Percentiles rank a stretch among this genome's conserved stretches.
These are phyloP conservation scores for Oldenlandia corymbosa DNA, from an alignment of 257 asterid species.

Conservation along the genomic window DNA sequence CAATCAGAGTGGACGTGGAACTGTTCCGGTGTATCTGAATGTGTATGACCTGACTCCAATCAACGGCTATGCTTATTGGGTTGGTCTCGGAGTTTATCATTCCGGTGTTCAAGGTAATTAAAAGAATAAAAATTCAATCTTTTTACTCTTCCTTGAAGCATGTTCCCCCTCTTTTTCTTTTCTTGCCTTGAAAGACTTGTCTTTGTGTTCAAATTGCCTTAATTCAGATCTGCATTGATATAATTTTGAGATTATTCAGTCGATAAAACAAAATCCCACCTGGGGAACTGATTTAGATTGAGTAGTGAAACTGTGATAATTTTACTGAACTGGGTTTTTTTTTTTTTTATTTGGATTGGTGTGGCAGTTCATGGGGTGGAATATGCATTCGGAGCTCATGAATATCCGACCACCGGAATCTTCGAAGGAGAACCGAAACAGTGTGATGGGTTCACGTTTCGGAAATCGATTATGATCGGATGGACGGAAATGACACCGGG, in stretches of 20 bases:
- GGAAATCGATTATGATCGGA: constrained; percentile 45
- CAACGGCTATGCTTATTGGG: constrained; percentile 81
- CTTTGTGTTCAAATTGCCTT: neutral
- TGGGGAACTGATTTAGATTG: too few relatives aligned
- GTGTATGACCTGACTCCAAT: constrained; percentile 73
- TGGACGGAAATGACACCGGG: constrained; percentile 36
- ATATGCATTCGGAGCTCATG: constrained; percentile 54
- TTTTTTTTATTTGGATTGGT: too few relatives aligned
- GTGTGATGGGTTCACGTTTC: constrained; percentile 41
- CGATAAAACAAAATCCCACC: neutral
- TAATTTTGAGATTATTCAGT: neutral
- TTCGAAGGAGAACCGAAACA: constrained; percentile 51
- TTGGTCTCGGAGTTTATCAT: constrained; percentile 85
- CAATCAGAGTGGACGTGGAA: constrained; percentile 38
- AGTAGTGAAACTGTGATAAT: neutral
- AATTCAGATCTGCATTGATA: neutral
- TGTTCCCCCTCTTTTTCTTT: neutral
- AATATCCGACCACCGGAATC: constrained; percentile 40
- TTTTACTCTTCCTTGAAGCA: neutral
- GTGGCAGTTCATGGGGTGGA: constrained; percentile 42
- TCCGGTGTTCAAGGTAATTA: constrained; percentile 87
- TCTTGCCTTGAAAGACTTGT: neutral
- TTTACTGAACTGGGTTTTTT: neutral
- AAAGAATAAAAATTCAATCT: constrained; percentile 9
- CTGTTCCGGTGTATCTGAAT: constrained; percentile 63